These are phyloP conservation scores for Dioscorea zingiberensis DNA, from an alignment of 106 monocot species.

Conservation along the genomic window DNA sequence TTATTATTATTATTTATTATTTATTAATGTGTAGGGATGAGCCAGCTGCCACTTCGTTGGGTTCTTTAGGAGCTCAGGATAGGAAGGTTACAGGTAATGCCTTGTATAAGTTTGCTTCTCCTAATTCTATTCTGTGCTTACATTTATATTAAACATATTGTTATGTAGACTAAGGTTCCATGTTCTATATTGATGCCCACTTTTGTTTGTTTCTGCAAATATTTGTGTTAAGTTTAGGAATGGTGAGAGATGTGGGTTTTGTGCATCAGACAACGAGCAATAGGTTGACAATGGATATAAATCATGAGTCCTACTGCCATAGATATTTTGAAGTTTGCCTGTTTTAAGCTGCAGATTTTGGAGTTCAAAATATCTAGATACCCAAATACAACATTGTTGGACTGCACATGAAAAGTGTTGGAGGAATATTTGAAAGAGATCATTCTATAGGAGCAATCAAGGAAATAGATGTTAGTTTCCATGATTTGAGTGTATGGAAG, in stretches of 20 bases:
- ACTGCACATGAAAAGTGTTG: neutral
- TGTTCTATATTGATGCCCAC: neutral
- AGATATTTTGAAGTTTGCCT: neutral
- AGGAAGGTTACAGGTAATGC: constrained; percentile 7
- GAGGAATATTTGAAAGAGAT: neutral
- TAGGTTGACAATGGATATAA: neutral
- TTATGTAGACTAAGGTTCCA: neutral
- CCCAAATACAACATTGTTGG: neutral
- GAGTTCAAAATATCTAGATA: neutral
- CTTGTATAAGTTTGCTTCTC: neutral
- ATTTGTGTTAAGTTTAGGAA: too few species aligned
- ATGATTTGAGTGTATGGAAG: too few species aligned
- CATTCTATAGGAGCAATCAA: neutral
- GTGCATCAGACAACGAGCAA: too few species aligned
- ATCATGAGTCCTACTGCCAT: neutral
- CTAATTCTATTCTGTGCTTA: neutral
- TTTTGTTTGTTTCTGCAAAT: neutral
- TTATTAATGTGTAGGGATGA: constrained; percentile 36
- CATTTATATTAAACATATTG: neutral
- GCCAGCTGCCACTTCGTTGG: constrained; percentile 18
- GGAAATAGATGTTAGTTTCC: too few species aligned
- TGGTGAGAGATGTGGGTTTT: too few species aligned
- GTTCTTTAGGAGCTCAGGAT: constrained; percentile 43
- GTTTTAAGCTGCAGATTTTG: neutral
- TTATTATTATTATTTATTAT: too few species aligned